These are phyloP conservation scores for Erythrophleum ivorense DNA, from an alignment of 331 rosid species.

Conservation along the genomic window DNA sequence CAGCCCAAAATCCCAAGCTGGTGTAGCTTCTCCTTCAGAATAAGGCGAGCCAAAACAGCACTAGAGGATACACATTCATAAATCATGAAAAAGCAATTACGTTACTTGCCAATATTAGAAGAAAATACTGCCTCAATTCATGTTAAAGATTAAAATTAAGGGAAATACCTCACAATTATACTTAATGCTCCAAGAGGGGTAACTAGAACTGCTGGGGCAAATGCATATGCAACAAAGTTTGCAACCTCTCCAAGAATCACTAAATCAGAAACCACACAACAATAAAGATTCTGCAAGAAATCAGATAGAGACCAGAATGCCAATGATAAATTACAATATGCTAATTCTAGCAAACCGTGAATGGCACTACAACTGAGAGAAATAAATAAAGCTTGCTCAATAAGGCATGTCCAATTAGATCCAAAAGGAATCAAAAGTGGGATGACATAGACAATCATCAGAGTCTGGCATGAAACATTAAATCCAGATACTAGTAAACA, in stretches of 20 bases:
- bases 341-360: constrained; percentile 20
- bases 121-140: background rate
- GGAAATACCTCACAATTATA: constrained; percentile 81
- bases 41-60: constrained; percentile 82
- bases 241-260: constrained; percentile 95
- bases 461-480: constrained; percentile 23
- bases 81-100: constrained; percentile 31
- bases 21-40: constrained; percentile 80
- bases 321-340: constrained; percentile 23
- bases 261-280: constrained; percentile 52
- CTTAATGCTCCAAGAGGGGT: constrained; percentile 97
- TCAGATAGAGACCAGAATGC: constrained; percentile 42
- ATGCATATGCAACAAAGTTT: constrained; percentile 94
- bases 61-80: constrained; percentile 49
- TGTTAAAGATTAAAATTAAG: constrained; percentile 31
- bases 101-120: background rate
- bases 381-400: background rate
- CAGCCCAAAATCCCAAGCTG: constrained; percentile 81
- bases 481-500: constrained; percentile 30
- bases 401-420: background rate
- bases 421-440: background rate
- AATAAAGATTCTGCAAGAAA: constrained; percentile 48
- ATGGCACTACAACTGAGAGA: constrained; percentile 24
- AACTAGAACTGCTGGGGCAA: constrained; percentile 95
- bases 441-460: constrained; percentile 6